phyloP scores from a whole-genome alignment of 2,329 filamentous ascomycete genomes.

The Claviceps arundinis region DNA sequence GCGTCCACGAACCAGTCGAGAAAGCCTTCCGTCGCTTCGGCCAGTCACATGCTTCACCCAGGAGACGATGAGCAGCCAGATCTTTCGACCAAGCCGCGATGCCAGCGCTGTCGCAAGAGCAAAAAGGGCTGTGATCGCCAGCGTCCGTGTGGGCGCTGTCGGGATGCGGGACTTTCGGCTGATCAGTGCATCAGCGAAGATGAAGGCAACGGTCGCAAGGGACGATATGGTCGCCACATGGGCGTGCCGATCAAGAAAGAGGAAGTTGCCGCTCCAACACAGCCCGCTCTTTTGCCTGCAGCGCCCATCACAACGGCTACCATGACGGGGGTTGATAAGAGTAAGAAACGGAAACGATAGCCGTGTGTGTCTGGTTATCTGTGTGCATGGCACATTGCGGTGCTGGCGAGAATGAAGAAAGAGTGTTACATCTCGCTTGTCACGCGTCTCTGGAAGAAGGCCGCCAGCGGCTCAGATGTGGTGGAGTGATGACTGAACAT shows the following conservation, averaged over 20 bases:
- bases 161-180: constrained; percentile 83
- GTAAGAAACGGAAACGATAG: constrained; percentile 50
- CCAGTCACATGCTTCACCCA: constrained; percentile 29
- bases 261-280: constrained; percentile 29
- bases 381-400: neutral
- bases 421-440: neutral
- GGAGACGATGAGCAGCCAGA: constrained; percentile 85
- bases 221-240: constrained; percentile 69
- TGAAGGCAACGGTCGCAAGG: constrained; percentile 92
- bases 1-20: constrained; percentile 58
- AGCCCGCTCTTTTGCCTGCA: constrained; percentile 27
- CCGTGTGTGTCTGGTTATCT: neutral
- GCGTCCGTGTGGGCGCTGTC: constrained; percentile 86
- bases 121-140: constrained; percentile 99
- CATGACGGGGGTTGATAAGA: constrained; percentile 32
- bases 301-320: constrained; percentile 28
- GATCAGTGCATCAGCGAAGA: constrained; percentile 97
- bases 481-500: neutral
- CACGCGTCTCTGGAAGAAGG: neutral
- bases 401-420: neutral
- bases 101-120: constrained; percentile 96
- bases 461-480: neutral
- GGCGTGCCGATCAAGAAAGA: constrained; percentile 50
- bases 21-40: constrained; percentile 61
- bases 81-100: constrained; percentile 87